phyloP scores from a whole-genome alignment of 495 filamentous ascomycete genomes.

The Aspergillus kassunensis region DNA sequence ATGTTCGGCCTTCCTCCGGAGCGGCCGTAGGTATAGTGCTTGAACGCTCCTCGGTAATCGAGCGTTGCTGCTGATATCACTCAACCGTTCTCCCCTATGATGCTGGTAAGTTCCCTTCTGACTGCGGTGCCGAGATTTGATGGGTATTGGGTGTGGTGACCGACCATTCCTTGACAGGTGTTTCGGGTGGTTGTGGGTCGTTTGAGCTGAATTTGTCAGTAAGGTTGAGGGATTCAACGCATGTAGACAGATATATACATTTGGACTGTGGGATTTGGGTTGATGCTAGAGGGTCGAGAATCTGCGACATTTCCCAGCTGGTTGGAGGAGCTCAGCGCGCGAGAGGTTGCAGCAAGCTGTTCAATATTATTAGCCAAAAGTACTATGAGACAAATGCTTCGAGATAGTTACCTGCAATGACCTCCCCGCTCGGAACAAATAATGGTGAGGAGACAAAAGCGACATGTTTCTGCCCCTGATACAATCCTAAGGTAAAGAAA shows the following conservation, averaged over 20 bases:
- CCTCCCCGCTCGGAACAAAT: background rate
- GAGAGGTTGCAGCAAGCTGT: background rate
- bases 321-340: constrained; percentile 3
- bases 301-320: background rate
- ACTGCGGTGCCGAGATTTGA: background rate
- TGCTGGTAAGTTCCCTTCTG: constrained; percentile 11
- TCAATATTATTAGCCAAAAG: background rate
- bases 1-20: constrained; percentile 67
- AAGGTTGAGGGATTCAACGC: background rate
- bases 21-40: constrained; percentile 78
- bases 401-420: constrained; percentile 2
- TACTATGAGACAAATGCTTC: background rate
- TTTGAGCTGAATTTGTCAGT: background rate
- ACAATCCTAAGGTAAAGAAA: background rate
- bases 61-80: constrained; percentile 32
- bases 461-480: background rate
- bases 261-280: background rate
- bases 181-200: background rate
- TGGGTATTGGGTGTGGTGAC: background rate
- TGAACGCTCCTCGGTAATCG: constrained; percentile 74
- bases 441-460: background rate
- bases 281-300: background rate
- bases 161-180: constrained; percentile 12
- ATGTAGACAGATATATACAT: background rate
- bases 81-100: constrained; percentile 36